Evolutionary conservation across 140 eudicot genomes (phyloP).

Genomic region (Anethum foeniculum): DNA sequence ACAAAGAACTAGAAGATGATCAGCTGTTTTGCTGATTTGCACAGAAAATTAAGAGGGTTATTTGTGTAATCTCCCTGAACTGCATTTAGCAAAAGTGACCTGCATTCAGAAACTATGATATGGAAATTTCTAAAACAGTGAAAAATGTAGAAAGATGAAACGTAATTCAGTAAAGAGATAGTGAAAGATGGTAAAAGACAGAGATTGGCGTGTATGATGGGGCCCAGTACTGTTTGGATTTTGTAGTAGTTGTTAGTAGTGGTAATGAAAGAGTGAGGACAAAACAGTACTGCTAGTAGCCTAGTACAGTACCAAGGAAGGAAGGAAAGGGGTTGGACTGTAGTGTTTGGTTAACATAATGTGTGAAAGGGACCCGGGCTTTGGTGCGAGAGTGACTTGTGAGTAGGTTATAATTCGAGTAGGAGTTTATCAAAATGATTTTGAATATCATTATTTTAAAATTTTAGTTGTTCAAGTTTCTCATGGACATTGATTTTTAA

Average conservation of each 20-base stretch:
- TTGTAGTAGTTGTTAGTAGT: neutral
- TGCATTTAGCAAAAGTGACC: too few relatives aligned
- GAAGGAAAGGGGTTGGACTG: neutral
- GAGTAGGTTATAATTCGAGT: too few relatives aligned
- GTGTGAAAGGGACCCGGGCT: neutral
- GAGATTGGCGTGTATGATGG: neutral
- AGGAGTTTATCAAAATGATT: too few relatives aligned
- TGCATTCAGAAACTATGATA: neutral
- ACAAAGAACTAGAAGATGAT: too few relatives aligned
- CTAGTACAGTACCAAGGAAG: neutral
- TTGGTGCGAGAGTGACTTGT: too few relatives aligned
- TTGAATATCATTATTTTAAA: too few relatives aligned
- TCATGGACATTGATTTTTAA: too few relatives aligned
- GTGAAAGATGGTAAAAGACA: neutral
- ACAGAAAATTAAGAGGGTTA: too few relatives aligned
- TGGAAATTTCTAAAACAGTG: neutral
- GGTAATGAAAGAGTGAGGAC: conserved; percentile 1
- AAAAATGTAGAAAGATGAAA: neutral
- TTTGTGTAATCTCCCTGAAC: too few relatives aligned
- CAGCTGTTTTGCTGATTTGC: too few relatives aligned
- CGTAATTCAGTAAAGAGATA: neutral
- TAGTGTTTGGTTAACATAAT: neutral
- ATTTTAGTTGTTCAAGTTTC: too few relatives aligned
- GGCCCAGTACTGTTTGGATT: neutral
- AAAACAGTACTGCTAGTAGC: neutral